phyloP scores from a whole-genome alignment of 192 early-diverging fungal species.

The Gryganskiella cystojenkinii region DNA sequence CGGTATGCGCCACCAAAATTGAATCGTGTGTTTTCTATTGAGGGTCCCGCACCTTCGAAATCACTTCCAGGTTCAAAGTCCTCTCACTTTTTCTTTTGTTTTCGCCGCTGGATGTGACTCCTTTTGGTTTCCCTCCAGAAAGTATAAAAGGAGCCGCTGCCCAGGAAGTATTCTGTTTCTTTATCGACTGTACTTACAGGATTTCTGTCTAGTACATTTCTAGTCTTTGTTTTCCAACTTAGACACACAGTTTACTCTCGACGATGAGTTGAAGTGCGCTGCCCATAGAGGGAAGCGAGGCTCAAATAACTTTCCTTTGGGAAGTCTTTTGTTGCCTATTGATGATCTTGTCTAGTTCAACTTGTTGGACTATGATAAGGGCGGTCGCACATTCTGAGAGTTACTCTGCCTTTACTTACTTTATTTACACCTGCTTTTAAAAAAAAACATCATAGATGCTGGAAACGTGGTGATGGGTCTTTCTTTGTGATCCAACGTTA shows the following conservation, averaged over 20 bases:
- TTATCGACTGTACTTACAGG: slow-evolving; percentile 53
- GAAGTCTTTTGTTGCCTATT: not conserved
- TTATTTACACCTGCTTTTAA: not conserved
- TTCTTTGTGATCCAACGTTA: too few species aligned
- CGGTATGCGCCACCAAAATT: too few species aligned
- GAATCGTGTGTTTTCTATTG: too few species aligned
- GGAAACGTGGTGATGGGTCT: too few species aligned
- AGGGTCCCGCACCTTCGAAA: too few species aligned
- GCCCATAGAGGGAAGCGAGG: slow-evolving; percentile 55
- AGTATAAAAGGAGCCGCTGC: too few species aligned
- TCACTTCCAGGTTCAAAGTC: too few species aligned
- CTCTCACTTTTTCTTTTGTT: too few species aligned
- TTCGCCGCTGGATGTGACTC: too few species aligned
- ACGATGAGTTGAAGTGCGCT: slow-evolving; percentile 55
- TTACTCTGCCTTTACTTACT: slow-evolving; percentile 1
- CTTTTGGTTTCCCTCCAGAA: too few species aligned
- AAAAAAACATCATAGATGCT: not conserved
- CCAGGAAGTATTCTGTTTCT: slow-evolving; percentile 5
- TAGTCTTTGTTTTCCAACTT: slow-evolving; percentile 55
- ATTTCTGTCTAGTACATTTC: slow-evolving; percentile 58
- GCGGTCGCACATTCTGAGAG: slow-evolving; percentile 9
- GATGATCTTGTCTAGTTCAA: slow-evolving; percentile 7
- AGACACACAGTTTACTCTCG: slow-evolving; percentile 58
- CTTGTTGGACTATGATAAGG: slow-evolving; percentile 2
- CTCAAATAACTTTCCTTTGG: not conserved